Base-by-base conservation (phyloP, 345 rosid species). In the Boechera retrofracta region DNA sequence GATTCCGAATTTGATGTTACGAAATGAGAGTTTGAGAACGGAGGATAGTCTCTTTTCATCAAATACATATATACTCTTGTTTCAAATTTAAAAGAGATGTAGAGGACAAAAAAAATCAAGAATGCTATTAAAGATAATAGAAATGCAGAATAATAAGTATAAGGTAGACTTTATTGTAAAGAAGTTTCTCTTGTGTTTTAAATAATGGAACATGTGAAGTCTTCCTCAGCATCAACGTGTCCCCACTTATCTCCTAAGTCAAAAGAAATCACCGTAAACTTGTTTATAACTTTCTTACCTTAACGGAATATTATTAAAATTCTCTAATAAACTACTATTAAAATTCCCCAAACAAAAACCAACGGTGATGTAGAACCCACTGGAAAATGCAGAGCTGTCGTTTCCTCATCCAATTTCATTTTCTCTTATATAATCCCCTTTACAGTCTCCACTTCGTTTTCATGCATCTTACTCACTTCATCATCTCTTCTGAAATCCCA, bases 401-500 rank as follows among this genome's bases (percentile, higher is more conserved):
- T 55, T 64, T 55, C 71, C 59, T 62, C 79, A 71, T 71, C 63
- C 60, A 57, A 45, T 65, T 13, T 47, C 62, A n/a, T 49, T 9
- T 39, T 76, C 26, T 65, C 73, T 72, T 78, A 78, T 78, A 66
- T 72, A 78, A 78, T 66, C 69, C 69, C 60, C 73, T 58, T 51
- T 59, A 78, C 61, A 71, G 1, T 70, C 76, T 13, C 35, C 72
- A 55, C 67, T 65, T 29, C 48, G 9, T 58, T 59, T 68, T 21
- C 73, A 32, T 58, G 73, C 73, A 65, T 41, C 64, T 71, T 65
- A 56, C 81, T 56, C 72, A 77, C 48, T 77, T 71, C 61, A 64
- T 56, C 81, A 64, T 71, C 60, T 77, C 53, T 64, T 77, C 60
- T 45, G 47, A 21, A 55, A 55, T 0, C 28, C 57, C 12, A 26